Evolutionary conservation across 2,329 filamentous ascomycete genomes (phyloP).

Genomic region (Ophiostoma pallidulum): DNA sequence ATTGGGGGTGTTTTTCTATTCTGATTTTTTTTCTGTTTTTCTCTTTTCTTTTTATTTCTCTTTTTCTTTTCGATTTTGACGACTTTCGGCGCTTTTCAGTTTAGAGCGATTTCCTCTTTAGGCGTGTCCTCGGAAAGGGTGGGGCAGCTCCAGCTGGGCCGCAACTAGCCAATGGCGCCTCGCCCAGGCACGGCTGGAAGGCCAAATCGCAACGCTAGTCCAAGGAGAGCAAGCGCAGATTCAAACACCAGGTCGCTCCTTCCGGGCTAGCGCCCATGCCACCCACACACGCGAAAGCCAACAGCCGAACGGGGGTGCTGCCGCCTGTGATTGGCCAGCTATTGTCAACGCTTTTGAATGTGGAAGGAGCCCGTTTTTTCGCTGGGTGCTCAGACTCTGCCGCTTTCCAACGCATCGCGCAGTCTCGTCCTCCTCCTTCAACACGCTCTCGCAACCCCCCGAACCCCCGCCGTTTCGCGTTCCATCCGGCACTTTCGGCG

Average conservation of each 20-base stretch:
- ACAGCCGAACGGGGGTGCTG: slow-evolving; percentile 5
- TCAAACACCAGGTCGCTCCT: neutral
- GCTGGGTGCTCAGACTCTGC: neutral
- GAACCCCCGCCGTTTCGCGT: neutral
- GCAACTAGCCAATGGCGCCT: neutral
- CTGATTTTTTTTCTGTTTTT: neutral
- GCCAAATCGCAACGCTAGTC: neutral
- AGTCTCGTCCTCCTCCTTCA: neutral
- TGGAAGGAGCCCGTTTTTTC: neutral
- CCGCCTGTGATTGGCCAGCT: slow-evolving; percentile 4
- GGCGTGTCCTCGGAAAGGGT: neutral
- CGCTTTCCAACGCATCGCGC: neutral
- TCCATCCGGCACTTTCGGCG: too few species aligned
- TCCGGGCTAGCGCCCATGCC: slow-evolving; percentile 1
- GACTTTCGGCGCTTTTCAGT: neutral
- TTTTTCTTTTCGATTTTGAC: too few species aligned
- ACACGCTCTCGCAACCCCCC: neutral
- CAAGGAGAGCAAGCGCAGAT: neutral
- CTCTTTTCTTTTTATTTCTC: too few species aligned
- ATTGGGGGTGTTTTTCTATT: too few species aligned
- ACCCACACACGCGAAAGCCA: neutral
- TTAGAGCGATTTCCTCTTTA: neutral
- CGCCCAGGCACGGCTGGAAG: neutral
- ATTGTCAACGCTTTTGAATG: neutral
- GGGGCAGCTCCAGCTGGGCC: neutral